Evolutionary conservation across 2,329 filamentous ascomycete genomes (phyloP), one percentile per base, ranked within the genome.

Genomic region (Anisogramma anomala): DNA sequence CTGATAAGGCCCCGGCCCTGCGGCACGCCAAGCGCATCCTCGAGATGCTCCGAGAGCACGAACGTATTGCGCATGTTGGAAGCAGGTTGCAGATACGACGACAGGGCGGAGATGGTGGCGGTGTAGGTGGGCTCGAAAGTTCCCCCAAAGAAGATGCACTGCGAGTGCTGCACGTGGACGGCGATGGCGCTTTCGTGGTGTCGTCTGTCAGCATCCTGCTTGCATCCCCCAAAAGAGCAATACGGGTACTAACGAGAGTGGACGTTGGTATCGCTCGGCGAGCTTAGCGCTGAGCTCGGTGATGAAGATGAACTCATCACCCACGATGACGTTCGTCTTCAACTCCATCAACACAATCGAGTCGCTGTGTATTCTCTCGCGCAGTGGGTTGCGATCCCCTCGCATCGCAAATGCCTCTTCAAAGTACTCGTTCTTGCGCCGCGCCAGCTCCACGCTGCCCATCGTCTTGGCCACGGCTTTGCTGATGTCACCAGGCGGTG

Each of bases 61-160:
- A 72, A 69, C 1, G 84, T 77, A 58, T 89, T 91, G 48, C 85
- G 77, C 57, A 83, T 82, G 63, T 94, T 94, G 39, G 77, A 84
- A 3, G 77, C 72, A 0, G 83, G 75, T 46, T 80, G 78, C 43
- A 91, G 64, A 49, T 84, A 72, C 9, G 68, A 68, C 1, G 82
- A 70, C 8, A 91, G 67, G 1, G 84, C 79, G 26, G 73, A 79
- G 45, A 94, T 73, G 25, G 76, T 81, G 53, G 94, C 67, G 45
- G 79, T 72, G 55, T 94, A 95, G 15, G 84, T 83, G 3, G 84
- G 82, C 37, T 87, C 81, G 48, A 84, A 82, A 4, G 77, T 79
- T 26, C 79, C 82, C 2, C 76, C 82, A 46, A 89, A 80, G 41
- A 85, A 66, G 51, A 94, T 73, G 54, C 81, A 84, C 11, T 75